Conservation (phyloP, 441 rosid genomes). For the Pelargonium fulgidum region DNA sequence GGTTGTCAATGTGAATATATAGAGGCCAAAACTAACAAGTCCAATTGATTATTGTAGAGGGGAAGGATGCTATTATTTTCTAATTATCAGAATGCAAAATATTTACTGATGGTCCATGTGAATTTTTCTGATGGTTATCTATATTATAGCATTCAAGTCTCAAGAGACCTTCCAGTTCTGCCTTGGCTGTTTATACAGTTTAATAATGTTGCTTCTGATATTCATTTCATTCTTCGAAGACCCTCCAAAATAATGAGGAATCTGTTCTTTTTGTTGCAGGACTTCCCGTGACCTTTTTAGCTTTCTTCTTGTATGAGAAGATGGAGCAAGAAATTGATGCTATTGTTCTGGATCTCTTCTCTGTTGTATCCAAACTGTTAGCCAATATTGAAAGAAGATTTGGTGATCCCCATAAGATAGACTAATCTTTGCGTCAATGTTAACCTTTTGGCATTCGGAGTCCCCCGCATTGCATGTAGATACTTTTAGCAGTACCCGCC, state of each 20-base stretch:
- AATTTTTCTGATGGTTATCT: background rate
- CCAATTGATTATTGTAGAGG: background rate
- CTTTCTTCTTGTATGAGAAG: constrained; percentile 54
- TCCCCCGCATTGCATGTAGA: too few relatives aligned
- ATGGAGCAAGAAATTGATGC: constrained; percentile 68
- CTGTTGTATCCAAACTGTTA: constrained; percentile 40
- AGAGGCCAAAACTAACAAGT: background rate
- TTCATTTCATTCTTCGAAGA: constrained; percentile 4
- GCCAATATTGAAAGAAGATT: constrained; percentile 37
- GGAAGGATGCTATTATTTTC: background rate
- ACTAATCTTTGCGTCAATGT: constrained; percentile 22
- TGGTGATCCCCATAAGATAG: constrained; percentile 35
- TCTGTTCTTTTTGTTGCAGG: constrained; percentile 35
- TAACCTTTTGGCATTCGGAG: too few relatives aligned
- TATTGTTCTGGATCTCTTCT: constrained; percentile 34
- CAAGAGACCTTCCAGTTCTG: background rate
- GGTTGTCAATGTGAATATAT: background rate
- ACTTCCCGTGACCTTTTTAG: constrained; percentile 53
- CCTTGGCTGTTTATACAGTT: constrained; percentile 7
- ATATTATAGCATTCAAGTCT: background rate
- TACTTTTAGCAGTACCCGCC: too few relatives aligned
- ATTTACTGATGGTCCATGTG: background rate
- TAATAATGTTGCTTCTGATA: background rate
- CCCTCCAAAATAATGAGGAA: background rate
- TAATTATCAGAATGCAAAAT: too few relatives aligned